Base-by-base conservation (phyloP, 805 yeast genomes). In the Ogataea sp. region DNA sequence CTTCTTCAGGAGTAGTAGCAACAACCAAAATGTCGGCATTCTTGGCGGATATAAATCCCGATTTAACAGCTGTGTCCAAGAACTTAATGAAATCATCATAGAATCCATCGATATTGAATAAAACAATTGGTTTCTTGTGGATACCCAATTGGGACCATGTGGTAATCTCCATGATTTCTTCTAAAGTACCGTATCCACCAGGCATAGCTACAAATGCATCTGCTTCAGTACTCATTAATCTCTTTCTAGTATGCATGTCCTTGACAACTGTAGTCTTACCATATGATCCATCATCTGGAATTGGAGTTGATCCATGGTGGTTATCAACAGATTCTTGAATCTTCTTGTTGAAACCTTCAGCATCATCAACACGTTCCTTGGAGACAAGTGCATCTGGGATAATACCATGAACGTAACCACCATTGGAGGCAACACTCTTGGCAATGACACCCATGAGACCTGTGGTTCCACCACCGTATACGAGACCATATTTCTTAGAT, bases 101-200 rank as follows among this genome's bases (percentile, higher is more conserved):
- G 58, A 83, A 87, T 0, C 95, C 96, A 59, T 82, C 70, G 39
- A 81, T 70, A 61, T 87, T 87, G 62, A 78, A 79, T 32, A 87
- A 54, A 14, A 87, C 80, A 51, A 87, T 77, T 23, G 96, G 95
- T 59, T 82, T 82, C 45, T 69, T 64, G 59, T 87, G 96, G 48
- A 87, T 86, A 26, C 89, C 93, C 51, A 87, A 69, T 66, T 87
- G 96, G 37, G 79, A 77, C 96, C 96, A 87, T 4, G 96, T 87
- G 43, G 83, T 82, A 40, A 85, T 82, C 65, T 87, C 96, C 80
- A 86, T 79, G 45, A 87, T 68, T 62, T 87, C 96, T 61, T 87
- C 96, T 55, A 85, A 62, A 7, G 95, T 86, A 37, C 96, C 96
- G 56, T 78, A 86, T 2, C 96, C 96, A 45, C 96, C 96, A 13